Evolutionary conservation across 768 basidiomycete species (phyloP), one percentile per base, ranked within the genome.

Genomic region (Termitomyces sp.): DNA sequence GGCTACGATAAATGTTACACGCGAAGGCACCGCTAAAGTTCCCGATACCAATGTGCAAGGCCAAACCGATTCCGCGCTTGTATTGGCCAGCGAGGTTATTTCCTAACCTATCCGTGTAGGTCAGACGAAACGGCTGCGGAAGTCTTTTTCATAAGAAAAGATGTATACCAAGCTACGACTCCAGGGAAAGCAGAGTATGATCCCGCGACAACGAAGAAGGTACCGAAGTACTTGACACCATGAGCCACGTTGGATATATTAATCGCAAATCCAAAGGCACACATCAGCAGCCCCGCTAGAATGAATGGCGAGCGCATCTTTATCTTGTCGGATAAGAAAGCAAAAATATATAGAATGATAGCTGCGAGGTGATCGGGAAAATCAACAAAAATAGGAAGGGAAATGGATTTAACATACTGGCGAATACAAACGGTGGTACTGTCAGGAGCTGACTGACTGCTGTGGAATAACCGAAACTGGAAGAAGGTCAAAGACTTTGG

Each of bases 171-270:
- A 22, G 84, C 76, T 13, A 87, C 72, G 1, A 85, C 67, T 11
- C 83, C 86, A 13, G 89, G 86, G 61, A 85, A 78, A 0, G 77
- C 73, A 1, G 83, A 77, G 61, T 86, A 89, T 42, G 77, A 76
- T n/a, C 89, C 89, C 0, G 76, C 75, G 7, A 89, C 86, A 27
- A 80, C 78, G 57, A 89, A 80, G 75, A 86, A 91, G 0, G 83
- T 88, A 1, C 87, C 88, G 61, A 88, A 86, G 68, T 89, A 90
- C 70, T 89, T 89, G 30, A 74, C 82, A 0, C 85, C 83, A 47
- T 67, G 66, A 0, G 80, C 63, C 0, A 71, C 81, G 13, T 77
- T 66, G 0, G 85, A 82, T 53, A 89, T 83, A 65, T 87, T 85
- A 69, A 89, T 87, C 0, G 76, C 57, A 65, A 84, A 89, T 0